Evolutionary conservation across 2,329 filamentous ascomycete genomes (phyloP), one percentile per base, ranked within the genome.

Genomic region (Hortaea werneckii): DNA sequence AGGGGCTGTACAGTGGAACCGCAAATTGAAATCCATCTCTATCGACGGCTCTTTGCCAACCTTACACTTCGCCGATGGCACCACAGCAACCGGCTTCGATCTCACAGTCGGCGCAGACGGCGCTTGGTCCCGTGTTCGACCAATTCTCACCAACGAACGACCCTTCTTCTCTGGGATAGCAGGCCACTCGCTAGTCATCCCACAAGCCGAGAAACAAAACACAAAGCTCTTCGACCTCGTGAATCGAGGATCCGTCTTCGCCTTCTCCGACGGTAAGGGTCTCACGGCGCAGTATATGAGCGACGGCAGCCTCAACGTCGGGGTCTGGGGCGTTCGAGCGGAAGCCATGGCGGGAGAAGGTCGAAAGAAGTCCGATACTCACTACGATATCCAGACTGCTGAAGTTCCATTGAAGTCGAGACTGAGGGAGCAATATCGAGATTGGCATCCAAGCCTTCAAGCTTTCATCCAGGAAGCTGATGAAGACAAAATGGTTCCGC

Each of bases 61-160:
- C 66, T 47, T 65, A 43, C 43, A 58, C 41, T 66, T 68, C 52
- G 57, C 58, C 2, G 53, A 68, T 50, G 65, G 64, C 5, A 55
- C 46, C 4, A 51, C 43, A 2, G 64, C 61, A 27, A 54, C 47
- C 1, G 65, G 61, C 40, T 58, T 60, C 49, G 64, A 71, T 50
- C 55, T 72, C 8, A 56, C 71, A 27, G 63, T 73, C 26, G 69
- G 70, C 6, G 67, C 67, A 7, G 70, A 72, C 42, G 69, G 69
- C 7, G 67, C 67, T 5, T 72, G 64, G 61, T 64, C 60, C 42
- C 67, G 66, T 48, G 62, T 66, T 1, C 59, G 67, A 6, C 51
- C 51, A 27, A 39, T 63, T 1, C 47, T 69, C 1, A 59, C 55
- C 5, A 45, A 55, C 7, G 57, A 54, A 11, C 55, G 53, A 40